Conservation (phyloP, 495 filamentous ascomycete species). For the Penicillium waksmanii region DNA sequence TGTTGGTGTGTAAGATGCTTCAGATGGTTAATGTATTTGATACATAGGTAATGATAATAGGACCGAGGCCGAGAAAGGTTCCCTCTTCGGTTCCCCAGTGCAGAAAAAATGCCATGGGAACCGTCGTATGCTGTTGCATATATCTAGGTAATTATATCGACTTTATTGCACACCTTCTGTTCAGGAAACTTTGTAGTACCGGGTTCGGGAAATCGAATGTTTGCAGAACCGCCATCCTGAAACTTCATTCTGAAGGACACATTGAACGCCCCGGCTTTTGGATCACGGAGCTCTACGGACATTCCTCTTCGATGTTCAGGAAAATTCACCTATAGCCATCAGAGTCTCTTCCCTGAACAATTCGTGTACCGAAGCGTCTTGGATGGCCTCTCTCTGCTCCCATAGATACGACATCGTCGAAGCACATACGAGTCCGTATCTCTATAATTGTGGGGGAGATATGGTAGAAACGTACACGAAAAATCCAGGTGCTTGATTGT, state of each 20-base stretch:
- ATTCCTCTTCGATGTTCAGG: slow-evolving; percentile 14
- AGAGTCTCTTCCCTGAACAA: slow-evolving; percentile 13
- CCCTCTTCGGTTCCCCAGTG: slow-evolving; percentile 34
- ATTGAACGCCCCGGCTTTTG: slow-evolving; percentile 25
- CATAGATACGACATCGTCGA: slow-evolving; percentile 27
- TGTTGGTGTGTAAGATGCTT: slow-evolving; percentile 23
- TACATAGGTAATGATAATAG: slow-evolving; percentile 40
- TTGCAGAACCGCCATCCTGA: slow-evolving; percentile 20
- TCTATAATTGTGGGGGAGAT: slow-evolving; percentile 4
- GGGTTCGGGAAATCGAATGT: slow-evolving; percentile 23
- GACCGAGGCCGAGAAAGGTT: slow-evolving; percentile 23
- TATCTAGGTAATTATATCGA: slow-evolving; percentile 45
- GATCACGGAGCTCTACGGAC: slow-evolving; percentile 11
- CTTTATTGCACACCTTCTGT: slow-evolving; percentile 46
- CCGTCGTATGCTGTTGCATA: slow-evolving; percentile 39
- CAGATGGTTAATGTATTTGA: slow-evolving; percentile 44
- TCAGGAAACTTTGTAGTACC: slow-evolving; percentile 33
- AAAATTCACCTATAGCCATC: slow-evolving; percentile 18
- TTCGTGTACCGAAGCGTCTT: slow-evolving; percentile 15
- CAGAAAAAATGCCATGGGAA: slow-evolving; percentile 40
- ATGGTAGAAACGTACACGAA: background rate
- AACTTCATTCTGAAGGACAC: slow-evolving; percentile 23
- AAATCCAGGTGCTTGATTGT: background rate
- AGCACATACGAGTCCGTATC: slow-evolving; percentile 21
- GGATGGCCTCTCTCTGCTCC: slow-evolving; percentile 18